Conservation (phyloP, 73 alveolate genomes). For the Effrenium voratum region DNA sequence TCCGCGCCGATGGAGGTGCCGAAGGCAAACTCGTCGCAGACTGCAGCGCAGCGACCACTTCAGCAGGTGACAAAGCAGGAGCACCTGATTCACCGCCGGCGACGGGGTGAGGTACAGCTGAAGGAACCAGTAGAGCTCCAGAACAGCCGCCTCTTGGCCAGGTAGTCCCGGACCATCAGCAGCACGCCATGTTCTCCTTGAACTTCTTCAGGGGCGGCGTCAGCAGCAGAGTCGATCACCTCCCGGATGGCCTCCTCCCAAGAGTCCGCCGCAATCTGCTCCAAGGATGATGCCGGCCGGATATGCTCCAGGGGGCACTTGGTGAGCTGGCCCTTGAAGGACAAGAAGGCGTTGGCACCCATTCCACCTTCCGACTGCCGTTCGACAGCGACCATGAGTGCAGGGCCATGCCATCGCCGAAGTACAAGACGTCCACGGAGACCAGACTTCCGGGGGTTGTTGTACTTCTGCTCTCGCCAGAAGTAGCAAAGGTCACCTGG, state of each 20-base stretch:
- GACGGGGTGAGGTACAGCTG: too few relatives aligned
- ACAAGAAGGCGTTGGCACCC: background rate
- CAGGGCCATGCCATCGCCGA: background rate
- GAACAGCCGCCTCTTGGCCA: too few relatives aligned
- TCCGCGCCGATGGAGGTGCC: background rate
- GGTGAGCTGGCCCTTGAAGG: slow-evolving; percentile 4
- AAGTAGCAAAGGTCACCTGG: background rate
- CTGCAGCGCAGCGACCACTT: background rate
- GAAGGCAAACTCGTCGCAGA: background rate
- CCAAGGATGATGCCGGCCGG: background rate
- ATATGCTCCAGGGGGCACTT: background rate
- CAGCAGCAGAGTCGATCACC: background rate
- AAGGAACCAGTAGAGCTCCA: too few relatives aligned
- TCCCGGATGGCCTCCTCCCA: background rate
- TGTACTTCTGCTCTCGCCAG: background rate
- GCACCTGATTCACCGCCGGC: too few relatives aligned
- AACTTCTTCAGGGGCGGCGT: background rate
- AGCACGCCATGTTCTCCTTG: too few relatives aligned
- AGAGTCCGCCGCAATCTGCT: background rate
- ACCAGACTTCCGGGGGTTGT: background rate
- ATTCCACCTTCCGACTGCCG: background rate
- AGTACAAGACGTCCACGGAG: background rate
- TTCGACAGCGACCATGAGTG: background rate
- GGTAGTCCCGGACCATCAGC: too few relatives aligned
- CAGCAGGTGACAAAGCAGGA: background rate